Evolutionary conservation across 345 rosid genomes (phyloP), one percentile per base, ranked within the genome.

Genomic region (Firmiana major): DNA sequence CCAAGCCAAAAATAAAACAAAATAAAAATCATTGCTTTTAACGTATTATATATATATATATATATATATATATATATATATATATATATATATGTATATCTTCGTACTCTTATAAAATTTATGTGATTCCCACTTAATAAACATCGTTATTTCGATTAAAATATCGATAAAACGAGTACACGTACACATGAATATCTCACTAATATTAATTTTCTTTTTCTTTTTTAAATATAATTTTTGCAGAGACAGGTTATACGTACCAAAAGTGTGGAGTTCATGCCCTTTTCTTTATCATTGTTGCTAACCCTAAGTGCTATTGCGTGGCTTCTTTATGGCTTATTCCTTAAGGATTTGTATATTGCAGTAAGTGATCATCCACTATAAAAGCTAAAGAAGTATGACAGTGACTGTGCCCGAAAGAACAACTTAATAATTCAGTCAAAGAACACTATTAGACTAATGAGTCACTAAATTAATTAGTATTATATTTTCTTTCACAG

Each of bases 231-330:
- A 5, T 19, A 38, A 51, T 1, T 19, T 24, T 69, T 36, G 49
- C 84, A 86, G 89, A 82, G 87, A 79, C 71, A 81, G 74, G 87
- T 86, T 71, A 82, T 86, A 49, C 78, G 83, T 74, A 86, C 89
- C 19, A 88, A 83, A 78, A 90, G 91, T 53, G 93, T 90, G 79
- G 93, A 90, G 83, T 90, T 84, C 90, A 90, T 88, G 93, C 91
- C 93, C 1, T 81, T 87, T 76, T 79, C 81, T 74, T 76, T 90
- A 79, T 90, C 93, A 16, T 77, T 88, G 67, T 43, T 86, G 75
- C 88, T 90, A 59, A 84, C 89, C 45, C 10, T 88, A 36, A 90
- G 86, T 81, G 93, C 93, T 21, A 78, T 88, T 54, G 74, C 77
- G 9, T 90, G 93, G 93, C 82, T 88, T 36, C 79, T 88, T 48